Percentiles rank a stretch among this genome's conserved stretches.
These are phyloP conservation scores for Pedinophyceae sp. DNA, from an alignment of 139 green algal genomes.

Conservation along the genomic window DNA sequence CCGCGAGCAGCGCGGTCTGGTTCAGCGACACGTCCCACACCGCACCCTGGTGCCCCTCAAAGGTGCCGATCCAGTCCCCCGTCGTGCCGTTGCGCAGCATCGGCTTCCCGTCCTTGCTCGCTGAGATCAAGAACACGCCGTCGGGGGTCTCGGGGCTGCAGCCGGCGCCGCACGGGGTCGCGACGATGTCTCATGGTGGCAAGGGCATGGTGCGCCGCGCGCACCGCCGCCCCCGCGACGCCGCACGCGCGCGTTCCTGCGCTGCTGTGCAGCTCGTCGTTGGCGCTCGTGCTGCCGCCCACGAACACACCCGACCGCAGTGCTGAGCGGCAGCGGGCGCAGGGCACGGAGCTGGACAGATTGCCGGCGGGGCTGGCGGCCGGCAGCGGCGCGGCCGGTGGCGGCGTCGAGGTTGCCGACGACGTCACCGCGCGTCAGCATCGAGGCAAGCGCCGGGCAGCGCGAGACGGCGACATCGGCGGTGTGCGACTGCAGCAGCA, in stretches of 20 bases:
- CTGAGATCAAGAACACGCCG: constrained; percentile 84
- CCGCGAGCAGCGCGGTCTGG: constrained; percentile 56
- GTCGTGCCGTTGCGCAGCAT: constrained; percentile 90
- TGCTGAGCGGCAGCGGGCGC: not conserved
- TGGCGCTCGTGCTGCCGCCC: not conserved
- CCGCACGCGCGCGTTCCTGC: not conserved
- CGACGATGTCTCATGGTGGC: not conserved
- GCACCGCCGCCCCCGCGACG: not conserved
- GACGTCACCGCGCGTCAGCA: too few species aligned
- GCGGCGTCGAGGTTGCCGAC: too few species aligned
- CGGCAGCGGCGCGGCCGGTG: too few species aligned
- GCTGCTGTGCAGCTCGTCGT: not conserved
- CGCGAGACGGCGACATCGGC: too few species aligned
- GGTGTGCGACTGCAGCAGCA: too few species aligned
- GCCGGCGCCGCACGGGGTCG: not conserved
- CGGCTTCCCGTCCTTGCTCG: constrained; percentile 90
- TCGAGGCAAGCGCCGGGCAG: too few species aligned
- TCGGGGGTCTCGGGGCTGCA: constrained; percentile 76
- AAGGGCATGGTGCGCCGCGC: too few species aligned
- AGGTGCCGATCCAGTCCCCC: constrained; percentile 98
- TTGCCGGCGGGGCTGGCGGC: too few species aligned
- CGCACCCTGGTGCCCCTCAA: constrained; percentile 84
- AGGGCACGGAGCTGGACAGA: too few species aligned
- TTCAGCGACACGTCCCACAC: constrained; percentile 92
- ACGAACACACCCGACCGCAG: not conserved